Conservation (phyloP, 1,284 basidiomycete species). For the Malassezia psittaci region DNA sequence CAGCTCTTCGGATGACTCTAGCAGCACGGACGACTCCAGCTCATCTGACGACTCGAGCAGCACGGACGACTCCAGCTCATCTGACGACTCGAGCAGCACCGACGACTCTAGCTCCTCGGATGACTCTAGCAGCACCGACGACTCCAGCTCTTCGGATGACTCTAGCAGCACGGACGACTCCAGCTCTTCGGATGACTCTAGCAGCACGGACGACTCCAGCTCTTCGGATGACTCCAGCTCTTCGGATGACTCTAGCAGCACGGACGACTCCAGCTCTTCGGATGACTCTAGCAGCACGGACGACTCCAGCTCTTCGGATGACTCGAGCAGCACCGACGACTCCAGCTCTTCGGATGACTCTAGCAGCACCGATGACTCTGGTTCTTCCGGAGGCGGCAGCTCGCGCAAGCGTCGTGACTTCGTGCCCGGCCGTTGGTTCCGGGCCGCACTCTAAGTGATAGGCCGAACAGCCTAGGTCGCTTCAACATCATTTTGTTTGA, state of each 20-base stretch:
- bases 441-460: neutral
- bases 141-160: neutral
- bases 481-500: neutral
- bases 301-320: neutral
- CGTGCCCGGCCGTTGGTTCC: neutral
- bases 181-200: slow-evolving; percentile 20
- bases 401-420: too few species aligned
- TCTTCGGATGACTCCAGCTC: neutral
- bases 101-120: neutral
- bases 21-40: too few species aligned
- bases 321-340: neutral
- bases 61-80: too few species aligned
- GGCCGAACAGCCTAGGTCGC: neutral
- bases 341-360: neutral
- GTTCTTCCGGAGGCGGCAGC: too few species aligned
- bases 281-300: too few species aligned
- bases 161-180: neutral
- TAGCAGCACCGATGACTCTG: neutral
- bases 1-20: too few species aligned
- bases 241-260: too few species aligned
- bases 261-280: neutral
- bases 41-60: too few species aligned
- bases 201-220: slow-evolving; percentile 20
- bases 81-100: neutral
- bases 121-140: neutral